These are phyloP conservation scores for Isochrysis galbana DNA, from an alignment of 78 protist species.

Conservation along the genomic window DNA sequence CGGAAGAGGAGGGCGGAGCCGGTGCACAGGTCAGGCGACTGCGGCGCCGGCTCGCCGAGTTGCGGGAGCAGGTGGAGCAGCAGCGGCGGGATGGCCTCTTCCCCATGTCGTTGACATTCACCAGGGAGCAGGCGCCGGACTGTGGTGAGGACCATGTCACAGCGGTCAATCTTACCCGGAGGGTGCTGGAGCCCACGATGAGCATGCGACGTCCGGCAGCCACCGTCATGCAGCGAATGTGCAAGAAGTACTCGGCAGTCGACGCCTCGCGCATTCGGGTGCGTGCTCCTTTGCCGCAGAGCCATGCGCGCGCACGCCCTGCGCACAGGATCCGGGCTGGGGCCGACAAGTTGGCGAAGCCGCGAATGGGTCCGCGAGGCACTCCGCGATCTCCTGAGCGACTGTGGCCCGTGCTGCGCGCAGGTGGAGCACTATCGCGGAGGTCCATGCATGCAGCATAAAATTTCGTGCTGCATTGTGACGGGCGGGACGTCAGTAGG, in stretches of 20 bases:
- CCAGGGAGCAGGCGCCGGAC: not conserved
- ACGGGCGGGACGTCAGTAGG: not conserved
- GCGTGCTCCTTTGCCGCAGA: too few species aligned
- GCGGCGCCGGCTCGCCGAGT: not conserved
- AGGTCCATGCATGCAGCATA: not conserved
- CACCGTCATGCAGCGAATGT: not conserved
- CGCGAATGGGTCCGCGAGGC: too few species aligned
- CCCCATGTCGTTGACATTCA: not conserved
- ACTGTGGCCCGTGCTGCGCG: too few species aligned
- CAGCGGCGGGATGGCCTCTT: not conserved
- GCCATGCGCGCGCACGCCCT: too few species aligned
- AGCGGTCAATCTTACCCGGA: slow-evolving; percentile 1
- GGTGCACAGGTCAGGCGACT: not conserved
- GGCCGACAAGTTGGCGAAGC: too few species aligned
- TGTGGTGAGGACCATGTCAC: slow-evolving; percentile 18
- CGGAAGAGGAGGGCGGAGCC: not conserved
- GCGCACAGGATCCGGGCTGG: too few species aligned
- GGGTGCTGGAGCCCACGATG: not conserved
- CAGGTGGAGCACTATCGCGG: not conserved
- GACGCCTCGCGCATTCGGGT: too few species aligned
- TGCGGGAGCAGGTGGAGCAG: not conserved
- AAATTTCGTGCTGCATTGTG: not conserved
- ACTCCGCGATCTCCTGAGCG: too few species aligned
- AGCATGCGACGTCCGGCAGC: not conserved
- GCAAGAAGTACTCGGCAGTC: too few species aligned